Percentiles rank a stretch among this genome's conserved stretches.
These are phyloP conservation scores for Eucalyptus cloeziana DNA, from an alignment of 345 rosid species.

Conservation along the genomic window DNA sequence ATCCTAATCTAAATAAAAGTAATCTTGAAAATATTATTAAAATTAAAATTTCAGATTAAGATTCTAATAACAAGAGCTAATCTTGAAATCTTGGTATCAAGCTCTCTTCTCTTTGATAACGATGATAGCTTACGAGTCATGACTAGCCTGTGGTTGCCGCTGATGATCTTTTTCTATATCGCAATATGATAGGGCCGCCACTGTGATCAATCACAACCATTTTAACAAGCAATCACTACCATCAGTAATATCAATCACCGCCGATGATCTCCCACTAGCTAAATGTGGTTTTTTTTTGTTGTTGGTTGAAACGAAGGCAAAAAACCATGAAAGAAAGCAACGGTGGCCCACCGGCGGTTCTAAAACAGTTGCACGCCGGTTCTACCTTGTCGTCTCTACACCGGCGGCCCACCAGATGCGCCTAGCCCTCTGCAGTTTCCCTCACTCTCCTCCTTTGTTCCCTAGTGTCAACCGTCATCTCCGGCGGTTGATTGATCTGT, in stretches of 20 bases:
- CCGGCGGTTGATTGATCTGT: no score
- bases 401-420: no score
- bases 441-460: no score
- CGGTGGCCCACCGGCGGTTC: no score
- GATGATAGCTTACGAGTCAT: background rate
- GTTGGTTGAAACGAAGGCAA: no score
- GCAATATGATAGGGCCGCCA: background rate
- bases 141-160: background rate
- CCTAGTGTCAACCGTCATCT: no score
- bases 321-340: no score
- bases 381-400: no score
- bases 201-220: background rate
- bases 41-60: background rate
- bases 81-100: background rate
- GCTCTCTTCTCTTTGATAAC: background rate
- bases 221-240: background rate
- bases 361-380: no score
- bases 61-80: background rate
- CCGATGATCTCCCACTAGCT: background rate
- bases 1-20: background rate
- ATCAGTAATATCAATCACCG: background rate
- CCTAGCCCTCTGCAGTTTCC: no score
- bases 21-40: background rate
- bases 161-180: background rate
- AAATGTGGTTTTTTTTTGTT: no score